These are phyloP conservation scores for Xylaria sp. DNA, from an alignment of 2,329 filamentous ascomycete genomes.

Conservation along the genomic window DNA sequence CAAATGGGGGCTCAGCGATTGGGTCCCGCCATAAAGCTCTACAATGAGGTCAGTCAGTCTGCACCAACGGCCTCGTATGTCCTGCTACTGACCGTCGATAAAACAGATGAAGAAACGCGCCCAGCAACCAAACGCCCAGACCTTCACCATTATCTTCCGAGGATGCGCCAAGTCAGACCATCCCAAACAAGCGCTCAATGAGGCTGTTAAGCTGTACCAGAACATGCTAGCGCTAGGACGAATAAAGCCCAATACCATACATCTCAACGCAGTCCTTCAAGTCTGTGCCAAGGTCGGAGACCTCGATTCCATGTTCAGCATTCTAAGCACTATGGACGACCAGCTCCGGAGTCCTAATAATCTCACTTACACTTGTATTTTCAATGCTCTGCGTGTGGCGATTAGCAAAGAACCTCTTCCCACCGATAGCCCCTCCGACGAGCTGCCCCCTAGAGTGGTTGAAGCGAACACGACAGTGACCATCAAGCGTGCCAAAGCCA, in stretches of 20 bases:
- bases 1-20: constrained; percentile 70
- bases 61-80: constrained; percentile 21
- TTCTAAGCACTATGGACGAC: constrained; percentile 78
- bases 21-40: constrained; percentile 78
- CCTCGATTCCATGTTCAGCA: constrained; percentile 81
- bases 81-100: constrained; percentile 33
- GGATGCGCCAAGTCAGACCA: constrained; percentile 74
- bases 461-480: constrained; percentile 55
- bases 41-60: constrained; percentile 76
- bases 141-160: constrained; percentile 84
- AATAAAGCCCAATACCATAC: constrained; percentile 79
- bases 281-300: constrained; percentile 81
- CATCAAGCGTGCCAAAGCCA: constrained; percentile 73
- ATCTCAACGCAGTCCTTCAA: constrained; percentile 88
- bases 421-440: constrained; percentile 32
- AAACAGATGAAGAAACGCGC: constrained; percentile 91
- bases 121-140: constrained; percentile 81
- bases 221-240: constrained; percentile 73
- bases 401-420: constrained; percentile 47
- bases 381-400: constrained; percentile 76
- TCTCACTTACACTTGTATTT: constrained; percentile 82
- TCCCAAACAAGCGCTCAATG: constrained; percentile 68
- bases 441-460: constrained; percentile 45
- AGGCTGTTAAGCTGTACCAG: constrained; percentile 81
- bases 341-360: constrained; percentile 72